Conservation (phyloP, 805 yeast species). For the Metschnikowia noctiluminum region DNA sequence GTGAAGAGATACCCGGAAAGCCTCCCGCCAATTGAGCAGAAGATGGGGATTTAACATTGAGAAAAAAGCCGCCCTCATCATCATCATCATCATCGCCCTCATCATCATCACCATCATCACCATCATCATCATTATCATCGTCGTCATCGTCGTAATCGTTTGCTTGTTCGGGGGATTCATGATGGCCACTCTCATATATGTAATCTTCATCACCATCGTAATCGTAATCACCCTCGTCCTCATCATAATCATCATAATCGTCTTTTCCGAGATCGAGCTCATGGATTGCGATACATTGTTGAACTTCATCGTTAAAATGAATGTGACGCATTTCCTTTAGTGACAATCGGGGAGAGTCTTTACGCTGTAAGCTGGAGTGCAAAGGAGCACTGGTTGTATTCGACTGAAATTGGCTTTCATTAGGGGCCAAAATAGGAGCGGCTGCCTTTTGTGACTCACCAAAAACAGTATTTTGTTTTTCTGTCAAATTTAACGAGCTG, state of each 20-base stretch:
- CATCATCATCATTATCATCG: constrained; percentile 50
- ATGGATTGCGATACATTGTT: constrained; percentile 84
- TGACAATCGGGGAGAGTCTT: constrained; percentile 5
- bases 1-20: constrained; percentile 17
- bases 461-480: constrained; percentile 4
- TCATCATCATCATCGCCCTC: constrained; percentile 49
- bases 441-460: neutral
- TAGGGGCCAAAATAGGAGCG: neutral
- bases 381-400: neutral
- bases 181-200: constrained; percentile 15
- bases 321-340: constrained; percentile 56
- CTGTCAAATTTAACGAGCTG: constrained; percentile 23
- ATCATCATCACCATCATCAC: constrained; percentile 47
- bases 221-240: constrained; percentile 21
- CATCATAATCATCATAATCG: constrained; percentile 15
- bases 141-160: constrained; percentile 32
- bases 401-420: constrained; percentile 1
- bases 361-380: constrained; percentile 8
- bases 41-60: constrained; percentile 48
- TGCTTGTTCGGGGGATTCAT: constrained; percentile 13
- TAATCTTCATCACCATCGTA: constrained; percentile 17
- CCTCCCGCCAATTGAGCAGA: constrained; percentile 23
- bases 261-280: constrained; percentile 12
- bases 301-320: constrained; percentile 91
- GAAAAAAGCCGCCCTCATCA: constrained; percentile 68